Base-by-base conservation (phyloP, 345 rosid species). In the Angophora floribunda region DNA sequence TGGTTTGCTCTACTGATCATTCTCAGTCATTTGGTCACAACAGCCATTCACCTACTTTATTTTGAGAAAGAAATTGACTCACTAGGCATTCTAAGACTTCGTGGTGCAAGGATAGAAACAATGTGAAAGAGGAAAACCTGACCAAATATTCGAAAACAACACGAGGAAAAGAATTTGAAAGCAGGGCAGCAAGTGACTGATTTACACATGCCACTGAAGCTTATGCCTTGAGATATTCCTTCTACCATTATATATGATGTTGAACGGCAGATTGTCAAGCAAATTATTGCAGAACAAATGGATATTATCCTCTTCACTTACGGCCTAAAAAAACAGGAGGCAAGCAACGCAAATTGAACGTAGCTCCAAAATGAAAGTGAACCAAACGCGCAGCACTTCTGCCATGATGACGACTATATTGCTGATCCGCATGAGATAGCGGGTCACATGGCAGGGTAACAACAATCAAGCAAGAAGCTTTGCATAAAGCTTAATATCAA, bases 321-420 rank as follows among this genome's bases (percentile, higher is more conserved):
- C 19, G 36, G 49, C n/a, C 2, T 11, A 36, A 36, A 2, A 75
- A n/a, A 5, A 75, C 28, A 85, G 36, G 19, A 50, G n/a, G n/a
- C 16, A 14, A 67, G 17, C 87, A 85, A 65, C n/a, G 79, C 26
- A 86, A 80, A 50, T 61, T 70, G 24, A 75, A 75, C 41, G 7
- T 3, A 55, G 59, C 49, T 30, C 24, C 1, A 52, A 16, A 51
- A 16, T 32, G 75, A 24, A 32, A 11, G 24, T 19, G 3, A 51
- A 21, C 16, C 78, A 28, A 84, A 87, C 10, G 7, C 30, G 1
- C 9, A 24, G 47, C 79, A 14, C 44, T 57, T 87, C 79, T n/a
- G 93, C 30, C 94, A 92, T 94, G 85, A 67, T 70, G 1, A 41
- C 47, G 26, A 75, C 49, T 2, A 22, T 2, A 0, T 14, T 14